Base-by-base conservation (phyloP, 164 flowering plant species). In the Aristolochia contorta region DNA sequence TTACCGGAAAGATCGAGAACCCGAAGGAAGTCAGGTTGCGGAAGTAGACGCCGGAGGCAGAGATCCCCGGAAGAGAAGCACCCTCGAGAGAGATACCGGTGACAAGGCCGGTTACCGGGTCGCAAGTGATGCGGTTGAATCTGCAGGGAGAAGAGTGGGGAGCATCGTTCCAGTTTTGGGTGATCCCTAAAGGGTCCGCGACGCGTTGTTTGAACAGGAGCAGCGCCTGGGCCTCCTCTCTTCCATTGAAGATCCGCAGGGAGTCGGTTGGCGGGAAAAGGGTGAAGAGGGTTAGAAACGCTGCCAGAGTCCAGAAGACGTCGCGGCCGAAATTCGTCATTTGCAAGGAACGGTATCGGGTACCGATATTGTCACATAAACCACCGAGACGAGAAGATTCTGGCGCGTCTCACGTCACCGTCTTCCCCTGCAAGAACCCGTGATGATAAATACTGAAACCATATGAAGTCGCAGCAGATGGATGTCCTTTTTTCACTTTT, bases 61-160 rank as follows among this genome's bases (percentile, higher is more conserved):
- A 85, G 51, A 91, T 61, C 0, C 98, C 98, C 0, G 86, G 81
- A 0, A 92, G 80, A 14, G 88, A 83, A 60, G 62, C 62, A 57
- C 75, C 69, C 13, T 70, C 79, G 14, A 92, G 81, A 10, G 77
- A 71, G 57, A 92, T 77, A 45, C 54, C 78, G 0, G 55, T 75
- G 23, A 92, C 91, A 18, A 50, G 48, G 6, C 79, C 79, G 2
- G 84, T 37, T 37, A 7, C 65, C 32, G 55, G 57, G 59, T 87
- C 80, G 61, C 98, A 92, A 4, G 74, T 54, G 59, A 92, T 60
- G 0, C 98, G 93, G 0, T 1, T 21, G 63, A 84, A 92, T 14
- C 52, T 56, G 66, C 98, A 92, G 16, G 91, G 96, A 20, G 89
- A 2, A 27, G 30, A 27, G 2, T 27, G 77, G 0, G 70, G 75